These are phyloP conservation scores for Lipomyces kockii DNA, from an alignment of 805 yeast genomes.

Conservation along the genomic window DNA sequence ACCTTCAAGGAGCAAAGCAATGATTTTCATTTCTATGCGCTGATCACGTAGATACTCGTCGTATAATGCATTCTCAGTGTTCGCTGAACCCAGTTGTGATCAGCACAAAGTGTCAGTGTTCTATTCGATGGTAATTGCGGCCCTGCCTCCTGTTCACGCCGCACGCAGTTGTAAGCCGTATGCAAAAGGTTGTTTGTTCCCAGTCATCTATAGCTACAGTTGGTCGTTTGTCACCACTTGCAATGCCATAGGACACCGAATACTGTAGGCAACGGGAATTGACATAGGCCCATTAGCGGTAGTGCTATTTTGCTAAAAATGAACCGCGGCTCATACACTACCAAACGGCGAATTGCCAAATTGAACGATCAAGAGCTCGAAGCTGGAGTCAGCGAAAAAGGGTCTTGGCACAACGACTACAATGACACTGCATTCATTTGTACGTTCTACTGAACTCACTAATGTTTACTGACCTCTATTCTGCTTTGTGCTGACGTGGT, in stretches of 20 bases:
- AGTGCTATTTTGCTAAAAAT: background rate
- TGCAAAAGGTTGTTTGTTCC: no score
- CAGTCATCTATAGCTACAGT: background rate
- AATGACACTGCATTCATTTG: conserved; percentile 74
- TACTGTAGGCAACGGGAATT: background rate
- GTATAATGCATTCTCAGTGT: background rate
- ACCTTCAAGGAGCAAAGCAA: no score
- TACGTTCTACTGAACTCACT: conserved; percentile 28
- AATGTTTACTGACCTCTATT: background rate
- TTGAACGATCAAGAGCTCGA: conserved; percentile 67
- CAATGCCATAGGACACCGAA: background rate
- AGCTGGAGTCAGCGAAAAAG: conserved; percentile 59
- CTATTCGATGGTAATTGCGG: no score
- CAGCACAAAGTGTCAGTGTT: no score
- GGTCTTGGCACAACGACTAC: conserved; percentile 91
- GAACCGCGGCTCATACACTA: background rate
- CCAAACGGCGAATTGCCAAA: conserved; percentile 27
- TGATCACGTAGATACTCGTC: background rate
- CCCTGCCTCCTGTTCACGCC: background rate
- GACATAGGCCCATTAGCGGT: background rate
- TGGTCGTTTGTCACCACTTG: background rate
- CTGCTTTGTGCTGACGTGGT: background rate
- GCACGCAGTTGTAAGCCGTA: background rate
- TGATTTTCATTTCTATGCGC: background rate
- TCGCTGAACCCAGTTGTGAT: no score